Evolutionary conservation across 2,329 filamentous ascomycete species (phyloP), one percentile per base, ranked within the genome.

Genomic region (Orbilia blumenaviensis): DNA sequence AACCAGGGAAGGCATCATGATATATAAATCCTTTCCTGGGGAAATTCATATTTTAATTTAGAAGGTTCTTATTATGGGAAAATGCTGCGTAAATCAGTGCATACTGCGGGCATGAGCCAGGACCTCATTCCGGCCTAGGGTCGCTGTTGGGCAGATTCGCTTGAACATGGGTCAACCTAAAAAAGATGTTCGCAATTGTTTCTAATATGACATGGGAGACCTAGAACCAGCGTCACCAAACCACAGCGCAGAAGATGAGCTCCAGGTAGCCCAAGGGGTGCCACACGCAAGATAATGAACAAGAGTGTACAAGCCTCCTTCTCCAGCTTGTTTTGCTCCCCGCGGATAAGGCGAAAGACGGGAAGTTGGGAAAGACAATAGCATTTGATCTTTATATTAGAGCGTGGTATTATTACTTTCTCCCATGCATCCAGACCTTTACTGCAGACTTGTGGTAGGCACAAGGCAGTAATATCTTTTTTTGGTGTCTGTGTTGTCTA

Each of bases 181-280:
- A 76, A 76, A 61, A 76, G 64, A 64, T 69, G 71, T 67, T 75
- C 71, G 71, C 71, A 75, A 76, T 63, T 76, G 72, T 76, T 76
- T 76, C 72, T 54, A 42, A 76, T 52, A 63, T 68, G 48, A 76
- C 72, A 76, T 76, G 72, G 72, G 72, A 69, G 71, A 75, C 56
- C 63, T 63, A 63, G 66, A 69, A 56, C 48, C 44, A 68, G 71
- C 63, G 56, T 69, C 72, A 76, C 60, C 46, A 50, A 54, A 66
- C 64, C 63, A 68, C 60, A 50, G 68, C 60, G 44, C 50, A 54
- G n/a, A 69, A 54, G 23, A 46, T 54, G 46, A 68, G 62, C 54
- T 74, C 69, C 41, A 66, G 42, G 54, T 61, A 25, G 52, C 29
- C 61, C 54, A 44, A 58, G 63, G 69, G 34, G 63, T 75, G 71